phyloP scores from a whole-genome alignment of 441 rosid genomes.

The Adansonia madagascariensis region DNA sequence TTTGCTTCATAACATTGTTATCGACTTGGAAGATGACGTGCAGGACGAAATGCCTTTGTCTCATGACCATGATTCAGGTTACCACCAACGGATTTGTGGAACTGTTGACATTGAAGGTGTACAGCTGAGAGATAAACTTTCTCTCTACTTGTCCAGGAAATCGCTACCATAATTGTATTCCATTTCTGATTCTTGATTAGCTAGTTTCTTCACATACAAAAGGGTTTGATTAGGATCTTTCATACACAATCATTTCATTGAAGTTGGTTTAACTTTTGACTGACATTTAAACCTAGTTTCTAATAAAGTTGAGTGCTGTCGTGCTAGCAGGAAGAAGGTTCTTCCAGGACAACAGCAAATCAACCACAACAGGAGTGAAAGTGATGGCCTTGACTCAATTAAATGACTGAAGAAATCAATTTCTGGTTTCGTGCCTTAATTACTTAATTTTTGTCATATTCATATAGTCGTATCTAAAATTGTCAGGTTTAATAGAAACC shows the following conservation, averaged over 20 bases:
- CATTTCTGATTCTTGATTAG: not conserved
- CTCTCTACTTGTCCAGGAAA: constrained; percentile 44
- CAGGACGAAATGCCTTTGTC: constrained; percentile 35
- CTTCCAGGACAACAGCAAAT: not conserved
- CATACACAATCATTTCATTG: not conserved
- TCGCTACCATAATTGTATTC: constrained; percentile 32
- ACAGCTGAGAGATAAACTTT: constrained; percentile 52
- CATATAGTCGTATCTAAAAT: no score
- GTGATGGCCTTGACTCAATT: not conserved
- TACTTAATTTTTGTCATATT: no score
- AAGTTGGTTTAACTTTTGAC: not conserved
- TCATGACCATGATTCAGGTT: constrained; percentile 50
- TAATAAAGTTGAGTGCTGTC: not conserved
- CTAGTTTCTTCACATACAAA: not conserved
- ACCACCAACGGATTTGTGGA: constrained; percentile 48
- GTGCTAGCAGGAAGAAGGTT: not conserved
- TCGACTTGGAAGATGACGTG: constrained; percentile 57
- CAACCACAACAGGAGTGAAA: not conserved
- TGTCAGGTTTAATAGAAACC: no score
- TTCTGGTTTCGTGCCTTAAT: no score
- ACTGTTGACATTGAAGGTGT: constrained; percentile 44
- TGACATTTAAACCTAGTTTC: not conserved
- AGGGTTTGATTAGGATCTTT: constrained; percentile 13
- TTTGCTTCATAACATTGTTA: constrained; percentile 66
- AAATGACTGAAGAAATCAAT: not conserved